Percentiles rank a stretch among this genome's conserved stretches.
Evolutionary conservation across 495 filamentous ascomycete species (phyloP).

Genomic region (Aspergillus mulundensis): DNA sequence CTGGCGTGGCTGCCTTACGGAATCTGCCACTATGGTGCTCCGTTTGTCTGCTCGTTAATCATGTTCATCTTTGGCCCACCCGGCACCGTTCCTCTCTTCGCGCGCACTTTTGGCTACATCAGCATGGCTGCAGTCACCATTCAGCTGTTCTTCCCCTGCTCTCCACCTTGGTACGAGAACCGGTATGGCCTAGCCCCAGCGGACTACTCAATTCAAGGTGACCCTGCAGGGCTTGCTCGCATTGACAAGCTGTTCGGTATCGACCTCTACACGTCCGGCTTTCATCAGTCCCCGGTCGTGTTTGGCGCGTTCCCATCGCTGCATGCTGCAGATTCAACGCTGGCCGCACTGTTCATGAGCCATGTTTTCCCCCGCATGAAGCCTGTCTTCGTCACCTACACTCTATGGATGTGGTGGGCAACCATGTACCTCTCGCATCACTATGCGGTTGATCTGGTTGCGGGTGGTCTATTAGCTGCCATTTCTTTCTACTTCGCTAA

Average conservation of each 20-base stretch:
- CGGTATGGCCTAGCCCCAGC: slow-evolving; percentile 82
- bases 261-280: slow-evolving; percentile 86
- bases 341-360: slow-evolving; percentile 90
- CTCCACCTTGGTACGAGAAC: slow-evolving; percentile 94
- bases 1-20: slow-evolving; percentile 94
- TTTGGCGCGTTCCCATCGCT: slow-evolving; percentile 93
- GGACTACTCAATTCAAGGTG: slow-evolving; percentile 84
- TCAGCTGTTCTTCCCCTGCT: slow-evolving; percentile 87
- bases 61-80: slow-evolving; percentile 88
- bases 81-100: slow-evolving; percentile 78
- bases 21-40: slow-evolving; percentile 79
- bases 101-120: slow-evolving; percentile 85
- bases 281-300: slow-evolving; percentile 82
- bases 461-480: slow-evolving; percentile 76
- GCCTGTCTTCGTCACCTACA: slow-evolving; percentile 73
- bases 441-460: slow-evolving; percentile 89
- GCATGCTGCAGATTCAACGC: slow-evolving; percentile 78
- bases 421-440: slow-evolving; percentile 97
- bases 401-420: slow-evolving; percentile 95
- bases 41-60: slow-evolving; percentile 65
- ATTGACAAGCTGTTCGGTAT: slow-evolving; percentile 85
- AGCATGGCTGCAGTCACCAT: slow-evolving; percentile 80
- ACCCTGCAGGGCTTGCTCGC: slow-evolving; percentile 81
- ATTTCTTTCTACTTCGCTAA: slow-evolving; percentile 75
- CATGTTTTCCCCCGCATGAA: slow-evolving; percentile 78